Evolutionary conservation across 148 eudicot genomes (phyloP).

Genomic region (Pouteria glomerata): DNA sequence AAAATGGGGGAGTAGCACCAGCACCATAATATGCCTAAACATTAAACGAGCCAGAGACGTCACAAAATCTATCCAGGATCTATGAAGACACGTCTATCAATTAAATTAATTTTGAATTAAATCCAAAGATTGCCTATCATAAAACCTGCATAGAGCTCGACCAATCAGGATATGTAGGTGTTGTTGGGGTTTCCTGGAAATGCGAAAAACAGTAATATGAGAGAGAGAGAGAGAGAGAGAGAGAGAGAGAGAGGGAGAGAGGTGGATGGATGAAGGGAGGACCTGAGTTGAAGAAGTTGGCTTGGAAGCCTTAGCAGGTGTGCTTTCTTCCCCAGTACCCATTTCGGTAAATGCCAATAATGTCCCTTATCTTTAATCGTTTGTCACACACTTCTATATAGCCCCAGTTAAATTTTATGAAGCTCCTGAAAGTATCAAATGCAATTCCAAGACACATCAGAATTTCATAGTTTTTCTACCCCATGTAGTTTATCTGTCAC

Average conservation of each 20-base stretch:
- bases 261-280: not conserved
- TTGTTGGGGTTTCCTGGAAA: conserved; percentile 57
- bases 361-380: not conserved
- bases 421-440: conserved; percentile 3
- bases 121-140: not conserved
- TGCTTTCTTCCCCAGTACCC: conserved; percentile 68
- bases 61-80: not conserved
- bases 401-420: not conserved
- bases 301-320: conserved; percentile 65
- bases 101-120: not conserved
- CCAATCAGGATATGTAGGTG: conserved; percentile 74
- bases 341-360: conserved; percentile 27
- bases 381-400: not conserved
- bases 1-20: conserved; percentile 66
- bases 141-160: conserved; percentile 79
- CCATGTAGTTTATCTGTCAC: not conserved
- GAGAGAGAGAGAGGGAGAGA: conserved; percentile 11
- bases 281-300: conserved; percentile 62
- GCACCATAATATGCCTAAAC: conserved; percentile 69
- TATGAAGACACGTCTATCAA: not conserved
- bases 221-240: not conserved
- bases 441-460: not conserved
- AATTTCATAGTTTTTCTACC: conserved; percentile 2
- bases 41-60: not conserved
- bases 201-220: conserved; percentile 1